Percentiles rank a stretch among this genome's conserved stretches.
Evolutionary conservation across 2,329 filamentous ascomycete genomes (phyloP).

Genomic region (Cordyceps cateniannulata): DNA sequence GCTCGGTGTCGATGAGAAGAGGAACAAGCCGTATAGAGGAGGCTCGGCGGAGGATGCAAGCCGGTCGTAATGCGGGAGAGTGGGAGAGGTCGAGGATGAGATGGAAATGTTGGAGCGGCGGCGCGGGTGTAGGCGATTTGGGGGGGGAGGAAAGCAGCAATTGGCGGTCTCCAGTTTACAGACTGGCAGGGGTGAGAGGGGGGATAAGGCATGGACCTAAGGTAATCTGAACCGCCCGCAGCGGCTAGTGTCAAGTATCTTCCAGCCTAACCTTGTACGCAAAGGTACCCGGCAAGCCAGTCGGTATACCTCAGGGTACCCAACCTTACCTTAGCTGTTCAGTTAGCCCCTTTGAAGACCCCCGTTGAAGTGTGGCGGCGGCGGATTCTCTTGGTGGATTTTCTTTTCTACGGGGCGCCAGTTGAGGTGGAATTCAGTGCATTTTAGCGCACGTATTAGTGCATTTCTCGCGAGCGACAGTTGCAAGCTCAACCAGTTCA

Average conservation of each 20-base stretch:
- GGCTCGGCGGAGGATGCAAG: conserved; percentile 1
- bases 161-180: conserved; percentile 10
- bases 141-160: conserved; percentile 7
- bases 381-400: background rate
- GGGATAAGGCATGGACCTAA: background rate
- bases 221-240: conserved; percentile 8
- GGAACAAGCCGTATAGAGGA: background rate
- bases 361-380: background rate
- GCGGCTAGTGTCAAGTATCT: background rate
- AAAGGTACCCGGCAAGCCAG: background rate
- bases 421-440: background rate
- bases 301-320: no score
- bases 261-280: no score
- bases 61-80: background rate
- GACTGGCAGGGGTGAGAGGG: background rate
- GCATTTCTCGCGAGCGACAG: background rate
- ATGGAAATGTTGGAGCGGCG: conserved; percentile 8
- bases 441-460: background rate
- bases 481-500: background rate
- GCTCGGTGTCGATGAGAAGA: background rate
- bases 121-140: background rate
- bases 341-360: background rate
- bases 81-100: conserved; percentile 5
- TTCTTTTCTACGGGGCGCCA: background rate
- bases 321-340: no score